Base-by-base conservation (phyloP, 2,329 filamentous ascomycete genomes). In the Cercospora nicotianae region DNA sequence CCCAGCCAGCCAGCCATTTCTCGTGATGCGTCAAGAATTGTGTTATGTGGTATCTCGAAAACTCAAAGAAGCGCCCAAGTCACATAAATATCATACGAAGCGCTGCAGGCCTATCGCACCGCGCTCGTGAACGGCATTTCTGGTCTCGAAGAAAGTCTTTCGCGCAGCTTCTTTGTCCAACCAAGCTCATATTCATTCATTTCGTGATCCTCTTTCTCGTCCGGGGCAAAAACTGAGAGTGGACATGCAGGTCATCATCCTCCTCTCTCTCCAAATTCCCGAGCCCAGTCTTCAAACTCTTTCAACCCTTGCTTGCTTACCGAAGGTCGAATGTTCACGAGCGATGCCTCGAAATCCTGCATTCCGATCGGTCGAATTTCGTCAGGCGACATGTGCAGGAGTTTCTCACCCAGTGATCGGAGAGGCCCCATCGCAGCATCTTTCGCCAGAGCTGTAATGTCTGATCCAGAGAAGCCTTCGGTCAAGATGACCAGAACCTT, bases 361-460 rank as follows among this genome's bases (percentile, higher is more conserved):
- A 96, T 87, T 63, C 87, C 86, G 69, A 99, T 98, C 0, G 94
- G 90, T 12, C 94, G 86, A 73, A 99, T 98, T 73, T 98, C 89
- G 69, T 99, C 95, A 87, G 95, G 96, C 0, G 91, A 91, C 85
- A 96, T 98, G 72, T 92, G 89, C 36, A 99, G 84, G 31, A 99
- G 82, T 48, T 91, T 92, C 78, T 98, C 95, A 28, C 95, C 95
- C 2, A 98, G 83, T 63, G 93, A 94, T 33, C 95, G 88, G 12
- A 99, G 83, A 0, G 95, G 95, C 0, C 95, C 94, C 95, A 99
- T 99, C 2, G 95, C 95, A 8, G 95, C 95, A 77, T 99, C 95
- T 80, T 99, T 99, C 7, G 95, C 95, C 8, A 99, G 84, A 1
- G 95, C 94, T 23, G 95, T 98, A 72, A 99, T 97, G 76, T 99